phyloP scores from a whole-genome alignment of 1,284 basidiomycete species.

The Cronartium quercuum region DNA sequence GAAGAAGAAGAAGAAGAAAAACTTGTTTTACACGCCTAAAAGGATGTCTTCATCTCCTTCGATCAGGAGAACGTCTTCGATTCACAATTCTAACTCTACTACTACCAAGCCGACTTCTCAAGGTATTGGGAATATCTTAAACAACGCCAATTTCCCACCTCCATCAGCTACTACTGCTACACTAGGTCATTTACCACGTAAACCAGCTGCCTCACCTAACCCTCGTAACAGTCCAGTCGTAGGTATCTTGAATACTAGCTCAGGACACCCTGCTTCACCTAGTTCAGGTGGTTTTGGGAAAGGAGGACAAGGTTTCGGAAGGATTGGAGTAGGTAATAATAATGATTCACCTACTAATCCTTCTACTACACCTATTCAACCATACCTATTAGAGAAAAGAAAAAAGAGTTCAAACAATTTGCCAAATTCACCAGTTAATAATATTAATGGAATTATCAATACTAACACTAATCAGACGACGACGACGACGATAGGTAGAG shows the following conservation, averaged over 20 bases:
- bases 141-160: neutral
- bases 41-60: neutral
- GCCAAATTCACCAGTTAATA: neutral
- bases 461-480: no score
- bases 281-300: conserved; percentile 4
- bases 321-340: conserved; percentile 7
- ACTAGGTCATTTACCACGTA: neutral
- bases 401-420: neutral
- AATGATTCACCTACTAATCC: neutral
- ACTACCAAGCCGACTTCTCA: neutral
- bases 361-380: neutral
- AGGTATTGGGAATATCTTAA: no score
- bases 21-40: no score
- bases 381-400: neutral
- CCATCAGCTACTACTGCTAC: neutral
- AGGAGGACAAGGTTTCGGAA: conserved; percentile 5
- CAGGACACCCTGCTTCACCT: neutral
- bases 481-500: neutral
- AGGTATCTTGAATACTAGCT: neutral
- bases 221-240: neutral
- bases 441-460: neutral
- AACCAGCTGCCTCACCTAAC: neutral
- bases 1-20: no score
- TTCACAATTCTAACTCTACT: neutral
- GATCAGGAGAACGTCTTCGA: neutral